Percentiles rank a stretch among this genome's conserved stretches.
These are phyloP conservation scores for Chrysoporthe cubensis DNA, from an alignment of 2,329 filamentous ascomycete species.

Conservation along the genomic window DNA sequence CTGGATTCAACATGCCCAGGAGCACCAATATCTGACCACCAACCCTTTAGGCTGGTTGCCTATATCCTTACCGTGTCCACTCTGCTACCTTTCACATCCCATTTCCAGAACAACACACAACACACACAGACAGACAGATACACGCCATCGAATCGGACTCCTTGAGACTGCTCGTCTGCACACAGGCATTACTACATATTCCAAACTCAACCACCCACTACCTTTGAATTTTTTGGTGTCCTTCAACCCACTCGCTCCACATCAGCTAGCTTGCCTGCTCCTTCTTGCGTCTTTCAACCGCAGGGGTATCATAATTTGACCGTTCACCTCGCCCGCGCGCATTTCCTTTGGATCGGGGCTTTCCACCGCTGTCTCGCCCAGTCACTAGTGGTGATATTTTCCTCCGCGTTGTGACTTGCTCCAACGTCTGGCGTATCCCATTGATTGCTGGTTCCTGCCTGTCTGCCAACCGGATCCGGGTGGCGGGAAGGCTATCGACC, in stretches of 20 bases:
- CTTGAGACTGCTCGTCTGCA: background rate
- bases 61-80: background rate
- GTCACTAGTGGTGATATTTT: constrained; percentile 3
- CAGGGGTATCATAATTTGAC: constrained; percentile 17
- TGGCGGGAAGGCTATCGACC: constrained; percentile 6
- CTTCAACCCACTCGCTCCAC: constrained; percentile 13
- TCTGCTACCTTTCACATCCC: background rate
- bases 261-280: constrained; percentile 3
- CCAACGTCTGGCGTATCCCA: constrained; percentile 10
- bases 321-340: constrained; percentile 13
- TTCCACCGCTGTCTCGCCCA: constrained; percentile 7
- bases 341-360: background rate
- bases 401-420: constrained; percentile 11
- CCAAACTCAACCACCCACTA: background rate
- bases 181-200: background rate
- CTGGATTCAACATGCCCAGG: background rate
- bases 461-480: constrained; percentile 1
- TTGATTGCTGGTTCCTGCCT: background rate
- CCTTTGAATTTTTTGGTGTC: constrained; percentile 9
- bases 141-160: background rate
- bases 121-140: background rate
- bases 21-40: background rate
- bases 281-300: constrained; percentile 11
- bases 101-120: background rate
- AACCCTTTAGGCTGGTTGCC: background rate